Evolutionary conservation across 2,329 filamentous ascomycete species (phyloP), one percentile per base, ranked within the genome.

Genomic region (Sporothrix phasma): DNA sequence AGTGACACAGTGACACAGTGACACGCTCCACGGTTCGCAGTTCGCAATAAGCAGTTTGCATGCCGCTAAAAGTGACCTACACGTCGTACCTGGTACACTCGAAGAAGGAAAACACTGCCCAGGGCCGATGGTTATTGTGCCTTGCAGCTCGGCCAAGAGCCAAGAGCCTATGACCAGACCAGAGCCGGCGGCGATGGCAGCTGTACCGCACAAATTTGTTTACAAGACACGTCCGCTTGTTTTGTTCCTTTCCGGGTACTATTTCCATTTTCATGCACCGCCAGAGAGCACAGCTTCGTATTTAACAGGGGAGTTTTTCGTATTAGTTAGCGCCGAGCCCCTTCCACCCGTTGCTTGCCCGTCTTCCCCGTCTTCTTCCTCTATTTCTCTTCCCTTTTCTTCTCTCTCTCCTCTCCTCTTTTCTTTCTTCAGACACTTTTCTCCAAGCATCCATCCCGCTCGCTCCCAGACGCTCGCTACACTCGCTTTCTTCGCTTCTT

Each of bases 151-250:
- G 17, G 37, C 56, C 39, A 43, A 43, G 39, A 31, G 39, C 37
- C 15, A n/a, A 43, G 37, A 41, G 6, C 37, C 10, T 22, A 45
- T 46, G 31, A 39, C 51, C n/a, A n/a, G n/a, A n/a, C n/a, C n/a
- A n/a, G n/a, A n/a, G n/a, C n/a, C n/a, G n/a, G n/a, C n/a, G n/a
- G n/a, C n/a, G n/a, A n/a, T n/a, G n/a, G n/a, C n/a, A n/a, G n/a
- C n/a, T n/a, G n/a, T n/a, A n/a, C n/a, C n/a, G 56, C 24, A 56
- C 51, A 59, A 59, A 59, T 24, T 59, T 59, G 56, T 59, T 59
- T 59, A 59, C 56, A 45, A n/a, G n/a, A n/a, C n/a, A n/a, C n/a
- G n/a, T n/a, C n/a, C 54, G 39, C 54, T 59, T 59, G 54, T 59
- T 59, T 43, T 59, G 37, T 39, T 29, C 22, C 37, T 37, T 58